Evolutionary conservation across 1,139 yeast genomes (phyloP).

Genomic region (Debaryomyces psychrophilus): DNA sequence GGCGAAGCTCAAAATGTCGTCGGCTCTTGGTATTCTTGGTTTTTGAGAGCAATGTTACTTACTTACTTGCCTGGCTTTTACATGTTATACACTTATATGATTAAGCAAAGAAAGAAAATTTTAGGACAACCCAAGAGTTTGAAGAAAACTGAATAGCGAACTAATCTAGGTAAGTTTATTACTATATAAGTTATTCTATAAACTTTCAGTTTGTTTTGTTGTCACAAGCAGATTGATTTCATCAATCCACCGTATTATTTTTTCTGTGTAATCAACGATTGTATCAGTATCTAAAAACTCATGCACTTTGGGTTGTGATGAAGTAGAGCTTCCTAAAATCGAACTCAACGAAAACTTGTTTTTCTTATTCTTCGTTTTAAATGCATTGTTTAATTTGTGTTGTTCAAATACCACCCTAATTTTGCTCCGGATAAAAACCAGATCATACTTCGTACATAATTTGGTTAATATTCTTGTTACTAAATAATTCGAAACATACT

Average conservation of each 20-base stretch:
- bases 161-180: neutral
- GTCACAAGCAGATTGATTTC: slow-evolving; percentile 13
- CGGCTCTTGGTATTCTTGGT: slow-evolving; percentile 57
- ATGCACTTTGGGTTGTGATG: slow-evolving; percentile 16
- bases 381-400: slow-evolving; percentile 25
- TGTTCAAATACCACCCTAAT: slow-evolving; percentile 40
- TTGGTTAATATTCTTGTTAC: slow-evolving; percentile 33
- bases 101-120: slow-evolving; percentile 78
- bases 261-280: slow-evolving; percentile 38
- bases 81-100: slow-evolving; percentile 83
- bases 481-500: slow-evolving; percentile 37
- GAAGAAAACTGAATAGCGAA: slow-evolving; percentile 22
- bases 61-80: slow-evolving; percentile 87
- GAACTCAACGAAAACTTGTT: slow-evolving; percentile 19
- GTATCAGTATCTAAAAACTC: slow-evolving; percentile 40
- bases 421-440: slow-evolving; percentile 34
- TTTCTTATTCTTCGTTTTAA: slow-evolving; percentile 16
- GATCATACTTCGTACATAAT: slow-evolving; percentile 35
- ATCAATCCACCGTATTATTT: slow-evolving; percentile 36
- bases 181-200: slow-evolving; percentile 4
- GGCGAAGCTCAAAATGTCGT: slow-evolving; percentile 57
- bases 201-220: neutral
- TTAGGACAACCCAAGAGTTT: slow-evolving; percentile 40
- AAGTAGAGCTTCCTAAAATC: slow-evolving; percentile 16
- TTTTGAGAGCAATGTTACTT: slow-evolving; percentile 59